Base-by-base conservation (phyloP, 306 rosid genomes). In the Nissolia schottii region DNA sequence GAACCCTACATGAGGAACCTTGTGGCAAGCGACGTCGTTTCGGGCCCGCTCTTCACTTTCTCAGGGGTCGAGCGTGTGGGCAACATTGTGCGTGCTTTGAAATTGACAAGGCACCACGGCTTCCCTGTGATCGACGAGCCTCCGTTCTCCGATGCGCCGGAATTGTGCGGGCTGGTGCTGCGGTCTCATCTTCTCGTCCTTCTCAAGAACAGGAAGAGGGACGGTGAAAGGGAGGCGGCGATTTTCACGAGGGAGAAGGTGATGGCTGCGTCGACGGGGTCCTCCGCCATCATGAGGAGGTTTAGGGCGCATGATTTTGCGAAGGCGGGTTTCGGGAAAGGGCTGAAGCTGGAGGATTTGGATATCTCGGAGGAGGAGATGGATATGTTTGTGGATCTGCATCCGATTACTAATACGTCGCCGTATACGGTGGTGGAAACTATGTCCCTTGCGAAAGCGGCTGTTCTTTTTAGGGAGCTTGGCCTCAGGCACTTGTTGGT, bases 61-160 rank as follows among this genome's bases (percentile, higher is more conserved):
- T 83, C 83, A 45, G 93, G 96, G 41, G 43, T 92, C 53, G 93
- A 92, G 71, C 89, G 83, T 69, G 97, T 92, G 62, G 89, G 85
- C 29, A 77, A 70, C 63, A 73, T 92, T n/a, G 12, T 87, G 10
- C 77, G 86, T n/a, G 81, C 86, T 13, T 74, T 92, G 37, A 78
- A 68, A 69, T 34, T 24, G 11, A 89, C 92, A 0, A 19, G 74
- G 32, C 97, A 92, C 60, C 77, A 89, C 8, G 97, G 93, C 3
- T 92, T 92, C 56, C 97, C 96, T 2, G 93, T 92, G 40, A 77
- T 92, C 22, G 92, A 92, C n/a, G 93, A 86, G 71, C 93, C 91
- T 16, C 92, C 94, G 25, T 83, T 77, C 63, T 65, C 90, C 1
- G 77, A 77, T 48, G 72, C 80, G 58, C 65, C 90, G 0, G 91